Conservation (phyloP, 2,329 filamentous ascomycete genomes). For the Diaporthe caulivora region DNA sequence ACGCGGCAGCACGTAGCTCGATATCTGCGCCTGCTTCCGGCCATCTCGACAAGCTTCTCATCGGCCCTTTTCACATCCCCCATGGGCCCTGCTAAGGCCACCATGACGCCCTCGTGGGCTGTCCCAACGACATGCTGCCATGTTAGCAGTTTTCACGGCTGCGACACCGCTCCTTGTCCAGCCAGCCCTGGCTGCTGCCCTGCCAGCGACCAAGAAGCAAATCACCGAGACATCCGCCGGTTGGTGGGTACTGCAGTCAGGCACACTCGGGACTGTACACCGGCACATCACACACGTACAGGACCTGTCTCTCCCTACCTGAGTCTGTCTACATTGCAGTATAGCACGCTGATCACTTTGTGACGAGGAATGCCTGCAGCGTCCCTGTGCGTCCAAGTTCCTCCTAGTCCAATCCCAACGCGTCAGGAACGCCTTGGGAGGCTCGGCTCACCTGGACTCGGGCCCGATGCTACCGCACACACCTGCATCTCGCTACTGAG, state of each 20-base stretch:
- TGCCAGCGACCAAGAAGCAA: slow-evolving; percentile 18
- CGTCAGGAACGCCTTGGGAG: background rate
- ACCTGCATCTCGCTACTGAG: background rate
- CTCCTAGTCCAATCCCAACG: background rate
- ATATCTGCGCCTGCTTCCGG: slow-evolving; percentile 6
- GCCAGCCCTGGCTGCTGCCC: slow-evolving; percentile 1
- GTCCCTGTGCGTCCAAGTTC: background rate
- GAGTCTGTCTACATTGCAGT: background rate
- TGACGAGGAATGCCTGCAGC: background rate
- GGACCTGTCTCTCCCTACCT: background rate
- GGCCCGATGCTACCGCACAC: background rate
- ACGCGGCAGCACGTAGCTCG: background rate
- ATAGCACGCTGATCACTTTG: too few species aligned
- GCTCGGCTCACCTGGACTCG: background rate
- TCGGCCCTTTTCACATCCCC: slow-evolving; percentile 19
- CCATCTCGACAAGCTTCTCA: background rate
- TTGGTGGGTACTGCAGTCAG: background rate
- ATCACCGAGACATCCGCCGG: slow-evolving; percentile 27
- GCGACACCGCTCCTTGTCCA: slow-evolving; percentile 4
- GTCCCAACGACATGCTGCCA: background rate
- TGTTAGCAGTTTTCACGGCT: background rate
- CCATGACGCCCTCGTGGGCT: slow-evolving; percentile 21
- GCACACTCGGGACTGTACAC: background rate
- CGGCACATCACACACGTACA: background rate
- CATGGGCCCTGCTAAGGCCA: slow-evolving; percentile 5